A percentile compares a stretch with the other conserved stretches of the same genome.
Conservation (phyloP, 164 flowering plant species). For the Amborella trichopoda region DNA sequence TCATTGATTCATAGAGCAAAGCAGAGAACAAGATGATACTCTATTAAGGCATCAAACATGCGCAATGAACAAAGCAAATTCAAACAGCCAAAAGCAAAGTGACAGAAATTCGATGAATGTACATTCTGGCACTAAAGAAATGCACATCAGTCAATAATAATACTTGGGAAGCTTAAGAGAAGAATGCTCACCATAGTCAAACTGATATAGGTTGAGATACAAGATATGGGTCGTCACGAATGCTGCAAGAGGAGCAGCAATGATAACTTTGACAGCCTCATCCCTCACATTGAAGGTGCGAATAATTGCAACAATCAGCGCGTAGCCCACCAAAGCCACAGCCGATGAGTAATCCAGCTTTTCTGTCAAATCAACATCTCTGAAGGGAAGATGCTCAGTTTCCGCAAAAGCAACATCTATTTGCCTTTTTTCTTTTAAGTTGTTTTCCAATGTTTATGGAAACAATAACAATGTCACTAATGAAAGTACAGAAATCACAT, state of each 20-base stretch:
- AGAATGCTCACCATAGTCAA: conserved; percentile 56
- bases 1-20: too few relatives aligned
- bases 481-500: too few relatives aligned
- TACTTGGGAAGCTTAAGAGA: background rate
- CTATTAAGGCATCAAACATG: background rate
- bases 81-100: background rate
- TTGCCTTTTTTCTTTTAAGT: background rate
- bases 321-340: conserved; percentile 58
- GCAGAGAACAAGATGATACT: too few relatives aligned
- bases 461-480: too few relatives aligned
- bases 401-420: background rate
- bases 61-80: background rate
- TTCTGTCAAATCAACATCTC: conserved; percentile 80
- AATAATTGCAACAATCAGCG: conserved; percentile 48
- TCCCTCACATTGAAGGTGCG: conserved; percentile 52
- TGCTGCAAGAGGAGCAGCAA: conserved; percentile 74
- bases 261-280: conserved; percentile 84
- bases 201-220: conserved; percentile 64
- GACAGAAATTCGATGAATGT: background rate
- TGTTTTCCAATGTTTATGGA: too few relatives aligned
- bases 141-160: background rate
- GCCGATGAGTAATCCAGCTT: conserved; percentile 74
- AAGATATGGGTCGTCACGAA: conserved; percentile 79
- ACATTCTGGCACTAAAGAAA: background rate
- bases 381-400: conserved; percentile 16